A percentile compares a stretch with the other conserved stretches of the same genome.
Conservation (phyloP, 2,329 filamentous ascomycete species). For the Curvularia sp. region DNA sequence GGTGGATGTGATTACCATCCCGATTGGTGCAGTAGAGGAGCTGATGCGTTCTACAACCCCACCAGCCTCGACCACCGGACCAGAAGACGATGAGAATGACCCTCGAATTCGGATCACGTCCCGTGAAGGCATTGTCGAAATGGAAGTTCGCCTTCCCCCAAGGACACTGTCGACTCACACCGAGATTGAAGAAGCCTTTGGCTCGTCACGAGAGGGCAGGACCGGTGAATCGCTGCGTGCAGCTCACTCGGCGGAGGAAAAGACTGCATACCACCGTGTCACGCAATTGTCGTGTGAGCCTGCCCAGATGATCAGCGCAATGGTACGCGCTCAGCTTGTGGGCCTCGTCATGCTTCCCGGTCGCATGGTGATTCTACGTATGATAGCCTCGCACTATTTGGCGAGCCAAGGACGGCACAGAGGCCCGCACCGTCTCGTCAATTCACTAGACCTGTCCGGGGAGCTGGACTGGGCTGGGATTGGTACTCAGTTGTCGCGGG, state of each 20-base stretch:
- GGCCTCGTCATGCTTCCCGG: constrained; percentile 42
- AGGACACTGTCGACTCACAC: constrained; percentile 41
- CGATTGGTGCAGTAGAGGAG: constrained; percentile 19
- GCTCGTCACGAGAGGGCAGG: constrained; percentile 14
- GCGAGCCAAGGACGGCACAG: constrained; percentile 16
- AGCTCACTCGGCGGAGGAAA: constrained; percentile 12
- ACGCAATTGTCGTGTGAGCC: constrained; percentile 46
- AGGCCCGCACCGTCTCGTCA: constrained; percentile 19
- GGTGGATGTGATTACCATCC: constrained; percentile 18
- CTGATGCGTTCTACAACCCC: constrained; percentile 31
- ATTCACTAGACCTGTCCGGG: constrained; percentile 14
- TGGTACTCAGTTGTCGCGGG: constrained; percentile 38
- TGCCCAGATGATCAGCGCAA: constrained; percentile 42
- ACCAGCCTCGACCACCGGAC: constrained; percentile 32
- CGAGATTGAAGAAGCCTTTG: constrained; percentile 28
- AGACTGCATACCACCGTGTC: constrained; percentile 38
- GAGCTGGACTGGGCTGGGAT: constrained; percentile 27
- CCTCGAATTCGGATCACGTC: constrained; percentile 50
- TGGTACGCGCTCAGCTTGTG: constrained; percentile 43
- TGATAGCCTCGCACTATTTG: constrained; percentile 44
- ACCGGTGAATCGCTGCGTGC: constrained; percentile 14
- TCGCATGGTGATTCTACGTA: constrained; percentile 38
- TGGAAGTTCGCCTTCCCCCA: constrained; percentile 49
- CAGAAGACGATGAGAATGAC: constrained; percentile 41
- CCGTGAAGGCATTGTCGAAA: constrained; percentile 48